Conservation (phyloP, 2,329 filamentous ascomycete genomes). For the Lachnellula arida region DNA sequence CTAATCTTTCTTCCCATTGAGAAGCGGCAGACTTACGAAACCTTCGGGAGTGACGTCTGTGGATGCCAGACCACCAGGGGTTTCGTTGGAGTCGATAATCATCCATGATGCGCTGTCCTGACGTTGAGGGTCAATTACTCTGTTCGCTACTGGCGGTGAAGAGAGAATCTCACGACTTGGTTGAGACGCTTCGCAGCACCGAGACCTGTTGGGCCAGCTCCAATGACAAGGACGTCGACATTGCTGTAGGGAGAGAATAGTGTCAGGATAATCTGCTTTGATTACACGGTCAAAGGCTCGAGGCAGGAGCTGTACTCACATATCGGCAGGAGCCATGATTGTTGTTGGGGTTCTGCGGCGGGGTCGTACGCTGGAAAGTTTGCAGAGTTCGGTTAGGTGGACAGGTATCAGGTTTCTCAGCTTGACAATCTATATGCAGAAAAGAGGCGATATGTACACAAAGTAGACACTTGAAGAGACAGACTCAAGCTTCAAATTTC, state of each 20-base stretch:
- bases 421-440: not conserved
- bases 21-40: constrained; percentile 66
- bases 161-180: constrained; percentile 64
- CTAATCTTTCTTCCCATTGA: constrained; percentile 12
- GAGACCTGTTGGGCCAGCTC: constrained; percentile 93
- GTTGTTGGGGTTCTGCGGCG: constrained; percentile 1
- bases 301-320: constrained; percentile 15
- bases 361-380: not conserved
- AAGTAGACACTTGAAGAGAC: too few species aligned
- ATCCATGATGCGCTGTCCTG: constrained; percentile 92
- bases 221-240: constrained; percentile 96
- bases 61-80: constrained; percentile 89
- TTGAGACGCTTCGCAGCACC: constrained; percentile 97
- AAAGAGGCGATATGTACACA: not conserved
- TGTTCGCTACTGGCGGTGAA: constrained; percentile 14
- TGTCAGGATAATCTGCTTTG: constrained; percentile 4
- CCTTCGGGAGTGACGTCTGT: constrained; percentile 94
- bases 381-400: not conserved
- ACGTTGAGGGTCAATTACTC: constrained; percentile 11
- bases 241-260: constrained; percentile 44
- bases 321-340: constrained; percentile 17
- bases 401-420: not conserved
- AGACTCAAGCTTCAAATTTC: too few species aligned
- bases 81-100: constrained; percentile 89
- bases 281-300: not conserved